A percentile compares a stretch with the other conserved stretches of the same genome.
Evolutionary conservation across 331 rosid species (phyloP).

Genomic region (Prunus yedoensis): DNA sequence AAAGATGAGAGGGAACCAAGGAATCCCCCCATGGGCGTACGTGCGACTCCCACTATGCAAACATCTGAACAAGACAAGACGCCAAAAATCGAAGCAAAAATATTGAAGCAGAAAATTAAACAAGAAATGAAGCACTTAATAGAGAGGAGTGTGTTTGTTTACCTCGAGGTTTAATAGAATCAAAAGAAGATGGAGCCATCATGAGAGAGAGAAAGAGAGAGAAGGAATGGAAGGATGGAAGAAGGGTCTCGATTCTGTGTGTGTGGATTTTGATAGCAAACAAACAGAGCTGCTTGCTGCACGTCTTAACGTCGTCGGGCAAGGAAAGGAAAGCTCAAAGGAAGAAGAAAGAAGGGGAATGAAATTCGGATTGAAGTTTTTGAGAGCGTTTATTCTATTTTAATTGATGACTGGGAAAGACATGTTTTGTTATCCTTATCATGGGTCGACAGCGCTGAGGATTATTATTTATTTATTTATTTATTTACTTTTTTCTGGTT

Average conservation of each 20-base stretch:
- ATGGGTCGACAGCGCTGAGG: no score
- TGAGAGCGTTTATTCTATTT: no score
- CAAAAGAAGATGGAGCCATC: constrained; percentile 59
- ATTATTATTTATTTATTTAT: no score
- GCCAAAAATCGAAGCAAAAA: not conserved
- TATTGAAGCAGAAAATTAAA: not conserved
- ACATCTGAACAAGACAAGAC: constrained; percentile 58
- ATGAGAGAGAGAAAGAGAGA: constrained; percentile 24
- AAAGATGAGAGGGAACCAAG: constrained; percentile 83
- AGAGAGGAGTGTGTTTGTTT: no score
- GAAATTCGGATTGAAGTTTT: no score
- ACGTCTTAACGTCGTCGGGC: no score
- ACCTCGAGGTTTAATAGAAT: constrained; percentile 64
- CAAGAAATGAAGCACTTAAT: constrained; percentile 12
- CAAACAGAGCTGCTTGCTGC: not conserved
- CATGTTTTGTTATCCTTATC: no score
- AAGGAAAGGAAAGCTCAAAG: not conserved
- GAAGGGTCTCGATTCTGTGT: not conserved
- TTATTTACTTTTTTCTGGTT: no score
- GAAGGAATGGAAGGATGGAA: not conserved
- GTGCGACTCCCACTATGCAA: constrained; percentile 90
- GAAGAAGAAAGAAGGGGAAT: not conserved
- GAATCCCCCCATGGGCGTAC: constrained; percentile 86
- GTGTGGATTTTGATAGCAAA: not conserved
- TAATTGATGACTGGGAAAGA: no score